A percentile compares a stretch with the other conserved stretches of the same genome.
Conservation (phyloP, 352 stramenopile genomes). For the Globisporangium alternatum region DNA sequence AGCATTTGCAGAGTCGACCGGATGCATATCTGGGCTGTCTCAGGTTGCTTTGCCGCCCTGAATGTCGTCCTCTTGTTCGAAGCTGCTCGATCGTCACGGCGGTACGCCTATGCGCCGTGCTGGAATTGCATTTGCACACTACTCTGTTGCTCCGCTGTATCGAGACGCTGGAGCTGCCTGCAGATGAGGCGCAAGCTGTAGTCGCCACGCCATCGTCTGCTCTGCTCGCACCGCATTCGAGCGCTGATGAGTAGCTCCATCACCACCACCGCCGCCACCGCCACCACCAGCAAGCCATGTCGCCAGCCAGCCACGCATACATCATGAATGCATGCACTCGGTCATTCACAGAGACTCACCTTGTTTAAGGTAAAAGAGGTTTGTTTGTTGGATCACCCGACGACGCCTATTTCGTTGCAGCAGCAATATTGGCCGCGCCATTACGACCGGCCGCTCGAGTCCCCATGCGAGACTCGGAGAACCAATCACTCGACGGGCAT, state of each 20-base stretch:
- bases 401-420: conserved; percentile 64
- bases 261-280: not conserved
- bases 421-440: conserved; percentile 12
- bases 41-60: not conserved
- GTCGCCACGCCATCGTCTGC: not conserved
- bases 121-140: not conserved
- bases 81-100: not conserved
- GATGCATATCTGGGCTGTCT: not conserved
- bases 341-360: conserved; percentile 36
- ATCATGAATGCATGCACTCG: not conserved
- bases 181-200: not conserved
- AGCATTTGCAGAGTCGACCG: not conserved
- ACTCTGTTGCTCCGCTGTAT: not conserved
- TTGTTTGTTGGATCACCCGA: conserved; percentile 53
- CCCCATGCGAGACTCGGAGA: conserved; percentile 48
- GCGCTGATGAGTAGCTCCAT: not conserved
- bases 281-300: not conserved
- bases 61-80: not conserved
- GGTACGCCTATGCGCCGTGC: not conserved
- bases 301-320: not conserved
- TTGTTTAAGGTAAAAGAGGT: conserved; percentile 90
- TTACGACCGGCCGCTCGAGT: not conserved
- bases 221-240: not conserved
- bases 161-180: not conserved
- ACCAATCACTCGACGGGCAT: conserved; percentile 75